A percentile compares a stretch with the other conserved stretches of the same genome.
Conservation (phyloP, 306 rosid genomes). For the Herpetospermum pedunculosum region DNA sequence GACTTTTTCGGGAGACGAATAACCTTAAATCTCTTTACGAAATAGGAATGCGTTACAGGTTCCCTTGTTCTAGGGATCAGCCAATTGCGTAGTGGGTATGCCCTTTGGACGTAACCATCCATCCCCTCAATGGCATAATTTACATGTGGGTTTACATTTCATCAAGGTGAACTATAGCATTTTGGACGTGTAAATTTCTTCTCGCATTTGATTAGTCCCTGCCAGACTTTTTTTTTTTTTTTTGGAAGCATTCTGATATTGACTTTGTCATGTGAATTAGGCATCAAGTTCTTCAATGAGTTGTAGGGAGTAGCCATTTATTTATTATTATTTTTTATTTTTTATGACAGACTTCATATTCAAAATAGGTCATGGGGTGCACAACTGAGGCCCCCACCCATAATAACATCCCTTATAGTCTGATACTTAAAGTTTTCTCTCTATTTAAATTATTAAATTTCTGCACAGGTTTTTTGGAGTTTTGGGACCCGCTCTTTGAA, state of each 20-base stretch:
- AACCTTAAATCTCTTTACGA: neutral
- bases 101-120: neutral
- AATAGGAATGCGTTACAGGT: neutral
- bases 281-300: neutral
- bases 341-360: neutral
- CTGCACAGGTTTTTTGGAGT: conserved; percentile 1
- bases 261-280: neutral
- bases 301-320: too few species aligned
- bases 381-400: conserved; percentile 5
- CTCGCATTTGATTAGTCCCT: neutral
- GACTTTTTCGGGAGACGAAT: neutral
- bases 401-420: neutral
- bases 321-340: too few species aligned
- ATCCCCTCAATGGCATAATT: neutral
- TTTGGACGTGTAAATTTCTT: neutral
- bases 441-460: neutral
- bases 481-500: conserved; percentile 3
- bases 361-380: conserved; percentile 12
- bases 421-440: neutral
- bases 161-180: neutral
- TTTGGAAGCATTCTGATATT: neutral
- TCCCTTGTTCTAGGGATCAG: neutral
- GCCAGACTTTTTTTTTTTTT: neutral
- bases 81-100: neutral
- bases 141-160: neutral